A percentile compares a stretch with the other conserved stretches of the same genome.
These are phyloP conservation scores for Helianthus tuberosus DNA, from an alignment of 129 eudicot species.

Conservation along the genomic window DNA sequence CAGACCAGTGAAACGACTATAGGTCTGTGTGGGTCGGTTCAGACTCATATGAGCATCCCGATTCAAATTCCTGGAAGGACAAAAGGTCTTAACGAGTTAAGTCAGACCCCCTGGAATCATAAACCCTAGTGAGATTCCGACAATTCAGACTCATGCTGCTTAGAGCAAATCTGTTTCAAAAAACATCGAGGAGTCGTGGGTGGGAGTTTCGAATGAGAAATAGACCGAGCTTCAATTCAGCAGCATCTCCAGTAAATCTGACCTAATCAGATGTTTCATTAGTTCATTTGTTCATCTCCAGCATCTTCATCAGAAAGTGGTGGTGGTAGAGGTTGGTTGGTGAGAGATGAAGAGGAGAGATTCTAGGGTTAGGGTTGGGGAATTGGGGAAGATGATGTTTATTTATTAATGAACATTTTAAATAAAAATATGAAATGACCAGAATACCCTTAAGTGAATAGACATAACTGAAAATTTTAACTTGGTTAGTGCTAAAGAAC, in stretches of 20 bases:
- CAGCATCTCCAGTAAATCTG: conserved; percentile 49
- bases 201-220: conserved; percentile 40
- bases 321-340: no score
- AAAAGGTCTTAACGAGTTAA: conserved; percentile 31
- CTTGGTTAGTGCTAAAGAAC: no score
- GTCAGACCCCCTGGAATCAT: neutral
- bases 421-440: no score
- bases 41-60: conserved; percentile 16
- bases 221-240: conserved; percentile 62
- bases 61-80: conserved; percentile 18
- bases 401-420: no score
- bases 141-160: conserved; percentile 2
- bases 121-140: conserved; percentile 34
- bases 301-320: no score
- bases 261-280: conserved; percentile 49
- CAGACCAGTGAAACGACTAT: conserved; percentile 23
- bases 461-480: no score
- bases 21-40: neutral
- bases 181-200: conserved; percentile 41
- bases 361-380: no score
- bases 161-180: conserved; percentile 43
- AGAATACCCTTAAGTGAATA: no score
- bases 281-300: no score
- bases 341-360: no score
- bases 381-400: no score